phyloP scores from a whole-genome alignment of 192 early-diverging fungal species.

The Mortierella claussenii region DNA sequence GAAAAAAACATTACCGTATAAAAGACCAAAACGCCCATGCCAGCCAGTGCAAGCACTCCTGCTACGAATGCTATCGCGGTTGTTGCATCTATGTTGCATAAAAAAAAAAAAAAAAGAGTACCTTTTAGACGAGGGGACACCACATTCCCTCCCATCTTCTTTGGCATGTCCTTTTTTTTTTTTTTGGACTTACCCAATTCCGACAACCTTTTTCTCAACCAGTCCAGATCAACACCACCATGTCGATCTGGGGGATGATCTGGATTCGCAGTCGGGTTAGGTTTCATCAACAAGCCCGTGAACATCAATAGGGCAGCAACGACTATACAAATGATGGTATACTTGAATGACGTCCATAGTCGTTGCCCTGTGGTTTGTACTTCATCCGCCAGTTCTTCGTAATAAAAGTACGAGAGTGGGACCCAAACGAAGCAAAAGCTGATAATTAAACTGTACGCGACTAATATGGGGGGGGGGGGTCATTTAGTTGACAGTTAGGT shows the following conservation, averaged over 20 bases:
- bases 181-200: background rate
- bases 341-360: conserved; percentile 57
- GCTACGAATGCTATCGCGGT: conserved; percentile 58
- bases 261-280: too few relatives aligned
- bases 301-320: conserved; percentile 57
- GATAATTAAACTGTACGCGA: conserved; percentile 59
- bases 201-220: conserved; percentile 4
- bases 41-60: conserved; percentile 57
- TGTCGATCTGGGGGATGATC: too few relatives aligned
- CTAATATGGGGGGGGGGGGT: conserved; percentile 45
- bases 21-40: conserved; percentile 61
- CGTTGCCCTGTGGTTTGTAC: conserved; percentile 47
- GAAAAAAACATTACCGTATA: conserved; percentile 58
- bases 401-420: conserved; percentile 73
- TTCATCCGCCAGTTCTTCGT: conserved; percentile 64
- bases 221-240: conserved; percentile 17
- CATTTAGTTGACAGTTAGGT: too few relatives aligned
- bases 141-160: too few relatives aligned
- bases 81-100: conserved; percentile 6
- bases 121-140: background rate
- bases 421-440: conserved; percentile 62
- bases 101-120: background rate
- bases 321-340: conserved; percentile 63
- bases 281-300: conserved; percentile 59
- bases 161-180: background rate